Conservation (phyloP, 192 early-diverging fungal genomes). For the Coemansia asiatica region DNA sequence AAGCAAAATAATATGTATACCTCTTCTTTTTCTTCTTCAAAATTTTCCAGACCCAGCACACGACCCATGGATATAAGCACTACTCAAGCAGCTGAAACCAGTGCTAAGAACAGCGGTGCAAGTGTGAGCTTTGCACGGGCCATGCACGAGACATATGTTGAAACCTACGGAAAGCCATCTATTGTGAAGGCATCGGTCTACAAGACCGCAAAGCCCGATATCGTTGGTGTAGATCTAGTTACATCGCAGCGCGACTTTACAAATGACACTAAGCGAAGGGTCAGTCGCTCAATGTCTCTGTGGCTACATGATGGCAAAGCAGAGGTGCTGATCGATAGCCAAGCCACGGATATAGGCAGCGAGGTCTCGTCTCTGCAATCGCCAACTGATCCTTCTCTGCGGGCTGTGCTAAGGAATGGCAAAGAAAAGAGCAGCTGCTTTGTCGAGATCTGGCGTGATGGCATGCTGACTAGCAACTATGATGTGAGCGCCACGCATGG, state of each 20-base stretch:
- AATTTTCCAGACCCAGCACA: not conserved
- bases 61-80: not conserved
- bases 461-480: constrained; percentile 56
- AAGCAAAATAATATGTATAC: not conserved
- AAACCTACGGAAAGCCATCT: constrained; percentile 22
- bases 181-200: constrained; percentile 17
- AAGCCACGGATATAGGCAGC: constrained; percentile 37
- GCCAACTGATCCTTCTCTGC: constrained; percentile 35
- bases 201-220: constrained; percentile 5
- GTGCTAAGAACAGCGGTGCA: constrained; percentile 23
- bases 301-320: constrained; percentile 18
- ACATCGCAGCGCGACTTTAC: constrained; percentile 58
- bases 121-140: constrained; percentile 22
- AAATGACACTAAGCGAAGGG: constrained; percentile 55
- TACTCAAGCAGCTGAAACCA: not conserved
- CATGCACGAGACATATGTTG: constrained; percentile 32
- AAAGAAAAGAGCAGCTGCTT: constrained; percentile 34
- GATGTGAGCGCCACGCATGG: constrained; percentile 70
- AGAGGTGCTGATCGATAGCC: constrained; percentile 28
- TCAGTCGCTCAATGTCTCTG: constrained; percentile 43
- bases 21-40: not conserved
- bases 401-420: constrained; percentile 39
- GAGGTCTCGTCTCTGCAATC: constrained; percentile 33
- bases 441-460: constrained; percentile 64
- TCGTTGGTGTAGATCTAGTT: constrained; percentile 32